Evolutionary conservation across 257 asterid genomes (phyloP), one percentile per base, ranked within the genome.

Genomic region (Leonotis leonurus): DNA sequence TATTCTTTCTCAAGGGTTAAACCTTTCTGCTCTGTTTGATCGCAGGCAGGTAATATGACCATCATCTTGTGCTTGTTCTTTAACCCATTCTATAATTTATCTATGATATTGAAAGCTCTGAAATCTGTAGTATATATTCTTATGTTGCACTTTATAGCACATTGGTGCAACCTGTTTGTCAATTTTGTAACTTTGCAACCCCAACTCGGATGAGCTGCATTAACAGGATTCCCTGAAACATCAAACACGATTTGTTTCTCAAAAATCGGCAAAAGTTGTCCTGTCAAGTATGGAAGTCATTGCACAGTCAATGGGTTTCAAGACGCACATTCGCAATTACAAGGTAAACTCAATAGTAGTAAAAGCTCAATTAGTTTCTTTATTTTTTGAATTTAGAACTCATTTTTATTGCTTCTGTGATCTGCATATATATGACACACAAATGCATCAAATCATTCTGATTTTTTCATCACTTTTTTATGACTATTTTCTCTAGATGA

Each of bases 271-370:
- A 26, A 89, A 83, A 67, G 95, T 89, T 67, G 95, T 78, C 60
- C 70, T 93, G 49, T 87, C 97, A 3, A 93, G 83, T 69, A 89
- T 93, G 99, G 99, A 93, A 87, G 97, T 93, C 68, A 96, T 89
- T 64, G 95, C 94, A 16, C 96, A 93, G 70, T 93, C 99, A 24
- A 87, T 93, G 99, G 94, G 99, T 74, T 93, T 85, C 87, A 93
- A 93, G 78, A 93, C 96, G 5, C 99, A 93, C 70, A 93, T 87
- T 45, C 95, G 96, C 4, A 93, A 87, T 72, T 93, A 76, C 70
- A 93, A 93, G 99, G 99, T 89, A 51, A 73, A 64, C 56, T 10
- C 49, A 35, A 53, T 29, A 41, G 18, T 26, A 21, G 10, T 48
- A 49, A 16, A 22, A 39, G 11, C 41, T 33, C 43, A 14, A n/a